Evolutionary conservation across 2,329 filamentous ascomycete genomes (phyloP).

Genomic region (Elsinoe ampelina): DNA sequence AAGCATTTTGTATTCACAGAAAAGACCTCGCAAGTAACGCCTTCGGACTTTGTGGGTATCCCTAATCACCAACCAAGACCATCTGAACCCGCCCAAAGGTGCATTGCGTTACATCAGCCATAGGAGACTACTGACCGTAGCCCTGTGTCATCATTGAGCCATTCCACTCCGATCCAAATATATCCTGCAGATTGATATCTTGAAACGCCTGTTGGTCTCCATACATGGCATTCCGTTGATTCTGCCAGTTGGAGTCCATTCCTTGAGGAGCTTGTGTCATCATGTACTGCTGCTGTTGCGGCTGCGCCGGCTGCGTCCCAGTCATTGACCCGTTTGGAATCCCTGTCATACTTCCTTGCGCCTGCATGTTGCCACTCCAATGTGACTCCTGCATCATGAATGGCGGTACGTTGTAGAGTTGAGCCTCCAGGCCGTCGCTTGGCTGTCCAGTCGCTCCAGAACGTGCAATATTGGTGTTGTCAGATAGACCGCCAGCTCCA

Average conservation of each 20-base stretch:
- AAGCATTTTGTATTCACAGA: neutral
- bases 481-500: conserved; percentile 11
- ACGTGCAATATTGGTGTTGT: conserved; percentile 1
- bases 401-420: conserved; percentile 61
- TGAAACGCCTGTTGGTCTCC: conserved; percentile 21
- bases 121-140: conserved; percentile 13
- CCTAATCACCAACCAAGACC: neutral
- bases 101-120: neutral
- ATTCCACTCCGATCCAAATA: conserved; percentile 32
- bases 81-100: neutral
- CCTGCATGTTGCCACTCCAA: conserved; percentile 13
- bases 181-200: conserved; percentile 29
- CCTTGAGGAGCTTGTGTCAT: conserved; percentile 8
- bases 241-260: conserved; percentile 15
- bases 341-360: conserved; percentile 12
- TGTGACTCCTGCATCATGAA: conserved; percentile 54
- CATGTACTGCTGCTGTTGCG: conserved; percentile 17
- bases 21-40: neutral
- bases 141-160: conserved; percentile 22
- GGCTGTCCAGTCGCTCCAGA: conserved; percentile 15
- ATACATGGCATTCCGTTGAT: conserved; percentile 19
- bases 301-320: conserved; percentile 17
- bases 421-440: conserved; percentile 59
- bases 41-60: conserved; percentile 1
- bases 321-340: conserved; percentile 7